Evolutionary conservation across 805 yeast genomes (phyloP).

Genomic region (Phaffomyces opuntiae): DNA sequence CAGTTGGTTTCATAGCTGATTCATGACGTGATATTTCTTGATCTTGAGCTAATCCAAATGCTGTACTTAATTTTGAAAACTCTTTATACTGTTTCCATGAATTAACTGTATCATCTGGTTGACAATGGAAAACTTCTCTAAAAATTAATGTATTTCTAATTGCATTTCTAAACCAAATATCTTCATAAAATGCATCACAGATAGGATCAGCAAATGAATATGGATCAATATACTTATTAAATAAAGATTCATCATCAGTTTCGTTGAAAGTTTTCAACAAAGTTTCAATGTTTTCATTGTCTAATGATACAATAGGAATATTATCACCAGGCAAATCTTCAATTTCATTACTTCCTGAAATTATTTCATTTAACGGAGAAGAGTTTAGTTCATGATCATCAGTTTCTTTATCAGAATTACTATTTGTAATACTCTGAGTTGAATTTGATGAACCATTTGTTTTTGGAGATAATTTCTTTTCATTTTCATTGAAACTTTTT

Average conservation of each 20-base stretch:
- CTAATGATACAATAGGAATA: slow-evolving; percentile 37
- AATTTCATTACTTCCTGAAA: slow-evolving; percentile 8
- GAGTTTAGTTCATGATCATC: not conserved
- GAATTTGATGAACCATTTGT: too few relatives aligned
- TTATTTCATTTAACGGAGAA: not conserved
- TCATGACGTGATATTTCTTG: slow-evolving; percentile 18
- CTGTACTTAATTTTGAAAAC: slow-evolving; percentile 50
- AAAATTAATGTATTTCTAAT: slow-evolving; percentile 74
- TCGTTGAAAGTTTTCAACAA: slow-evolving; percentile 34
- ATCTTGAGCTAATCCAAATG: slow-evolving; percentile 37
- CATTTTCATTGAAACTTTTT: slow-evolving; percentile 4
- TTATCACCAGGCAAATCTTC: slow-evolving; percentile 20
- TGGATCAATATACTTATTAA: slow-evolving; percentile 65
- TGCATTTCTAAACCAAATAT: slow-evolving; percentile 79
- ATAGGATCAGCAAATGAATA: slow-evolving; percentile 85
- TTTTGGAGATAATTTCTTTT: not conserved
- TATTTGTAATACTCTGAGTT: too few relatives aligned
- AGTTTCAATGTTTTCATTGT: slow-evolving; percentile 35
- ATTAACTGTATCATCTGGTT: slow-evolving; percentile 88
- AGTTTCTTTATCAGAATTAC: not conserved
- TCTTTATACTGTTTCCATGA: slow-evolving; percentile 88
- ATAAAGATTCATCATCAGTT: slow-evolving; percentile 16
- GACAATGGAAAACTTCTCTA: slow-evolving; percentile 83
- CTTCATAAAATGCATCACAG: slow-evolving; percentile 74
- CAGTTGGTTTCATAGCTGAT: slow-evolving; percentile 1